Percentiles rank a stretch among this genome's conserved stretches.
Evolutionary conservation across 2,329 filamentous ascomycete species (phyloP).

Genomic region (Emmonsiellopsis sp.): DNA sequence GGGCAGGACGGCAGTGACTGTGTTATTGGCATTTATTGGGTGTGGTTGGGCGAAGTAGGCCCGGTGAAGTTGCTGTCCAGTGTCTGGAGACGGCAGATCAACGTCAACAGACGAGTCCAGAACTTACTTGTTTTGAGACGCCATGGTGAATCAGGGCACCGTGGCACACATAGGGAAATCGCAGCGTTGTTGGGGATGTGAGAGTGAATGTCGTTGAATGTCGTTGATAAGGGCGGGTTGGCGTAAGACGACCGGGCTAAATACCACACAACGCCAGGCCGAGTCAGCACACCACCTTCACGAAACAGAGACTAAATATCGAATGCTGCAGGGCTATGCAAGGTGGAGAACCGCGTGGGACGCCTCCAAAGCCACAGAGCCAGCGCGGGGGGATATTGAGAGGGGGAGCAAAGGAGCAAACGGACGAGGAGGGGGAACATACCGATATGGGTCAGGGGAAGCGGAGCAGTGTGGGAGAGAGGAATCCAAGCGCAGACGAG

Average conservation of each 20-base stretch:
- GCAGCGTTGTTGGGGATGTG: not conserved
- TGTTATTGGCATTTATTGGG: not conserved
- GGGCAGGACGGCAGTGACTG: not conserved
- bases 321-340: not conserved
- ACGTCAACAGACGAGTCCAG: not conserved
- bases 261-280: too few relatives aligned
- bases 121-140: constrained; percentile 29
- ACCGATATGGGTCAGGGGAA: not conserved
- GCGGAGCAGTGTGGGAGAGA: not conserved
- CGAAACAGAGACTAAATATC: too few relatives aligned
- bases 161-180: not conserved
- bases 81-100: not conserved
- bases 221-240: not conserved
- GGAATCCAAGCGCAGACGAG: not conserved
- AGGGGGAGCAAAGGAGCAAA: not conserved
- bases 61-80: not conserved
- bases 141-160: constrained; percentile 17
- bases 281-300: too few relatives aligned
- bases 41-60: not conserved
- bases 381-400: not conserved
- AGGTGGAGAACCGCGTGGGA: not conserved
- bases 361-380: not conserved
- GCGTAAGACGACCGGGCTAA: not conserved
- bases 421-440: not conserved
- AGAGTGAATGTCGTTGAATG: not conserved